A percentile compares a stretch with the other conserved stretches of the same genome.
Conservation (phyloP, 148 eudicot species). For the Simmondsia chinensis region DNA sequence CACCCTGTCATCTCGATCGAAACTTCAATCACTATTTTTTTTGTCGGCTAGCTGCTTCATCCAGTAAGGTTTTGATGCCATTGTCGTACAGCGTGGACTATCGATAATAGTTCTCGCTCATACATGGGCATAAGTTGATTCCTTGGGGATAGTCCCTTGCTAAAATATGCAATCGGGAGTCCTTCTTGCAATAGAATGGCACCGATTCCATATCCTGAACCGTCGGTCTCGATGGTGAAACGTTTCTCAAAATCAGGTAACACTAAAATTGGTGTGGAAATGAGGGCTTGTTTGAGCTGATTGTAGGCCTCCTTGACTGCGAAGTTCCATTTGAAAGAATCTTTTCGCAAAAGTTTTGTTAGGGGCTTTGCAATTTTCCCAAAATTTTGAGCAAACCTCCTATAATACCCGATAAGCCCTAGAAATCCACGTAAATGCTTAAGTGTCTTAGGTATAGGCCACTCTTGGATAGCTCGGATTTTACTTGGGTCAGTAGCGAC, state of each 20-base stretch:
- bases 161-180: background rate
- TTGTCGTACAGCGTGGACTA: background rate
- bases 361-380: background rate
- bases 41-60: background rate
- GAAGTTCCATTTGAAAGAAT: background rate
- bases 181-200: background rate
- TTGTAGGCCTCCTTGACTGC: background rate
- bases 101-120: background rate
- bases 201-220: background rate
- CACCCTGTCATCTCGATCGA: background rate
- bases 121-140: background rate
- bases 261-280: background rate
- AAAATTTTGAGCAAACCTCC: background rate
- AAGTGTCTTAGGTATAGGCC: background rate
- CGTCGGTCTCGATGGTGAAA: background rate
- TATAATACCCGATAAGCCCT: background rate
- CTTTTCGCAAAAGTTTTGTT: background rate
- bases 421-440: background rate
- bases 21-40: background rate
- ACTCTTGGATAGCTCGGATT: background rate
- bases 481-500: background rate
- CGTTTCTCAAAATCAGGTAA: background rate
- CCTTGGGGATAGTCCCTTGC: background rate
- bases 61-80: background rate
- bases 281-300: background rate